Conservation (phyloP, 208 protist genomes). For the Acanthamoeba rhysodes region DNA sequence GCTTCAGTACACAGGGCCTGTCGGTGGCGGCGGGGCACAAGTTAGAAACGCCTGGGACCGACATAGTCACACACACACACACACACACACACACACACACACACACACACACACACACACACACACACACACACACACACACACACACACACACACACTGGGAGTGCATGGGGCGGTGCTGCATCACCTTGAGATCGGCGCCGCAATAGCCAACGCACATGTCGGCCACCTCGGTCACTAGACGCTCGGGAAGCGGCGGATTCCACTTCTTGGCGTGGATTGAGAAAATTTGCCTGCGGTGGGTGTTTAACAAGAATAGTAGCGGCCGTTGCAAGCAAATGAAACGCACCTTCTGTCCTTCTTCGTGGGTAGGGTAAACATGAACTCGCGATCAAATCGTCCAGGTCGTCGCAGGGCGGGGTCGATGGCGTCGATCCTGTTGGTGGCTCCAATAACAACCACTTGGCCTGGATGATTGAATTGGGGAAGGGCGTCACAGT, state of each 20-base stretch:
- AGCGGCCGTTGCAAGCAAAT: neutral
- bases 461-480: slow-evolving; percentile 79
- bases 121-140: neutral
- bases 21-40: neutral
- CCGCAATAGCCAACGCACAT: slow-evolving; percentile 87
- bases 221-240: slow-evolving; percentile 76
- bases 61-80: neutral
- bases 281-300: slow-evolving; percentile 77
- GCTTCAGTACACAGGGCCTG: slow-evolving; percentile 89
- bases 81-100: neutral
- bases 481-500: neutral
- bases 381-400: slow-evolving; percentile 92
- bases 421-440: slow-evolving; percentile 91
- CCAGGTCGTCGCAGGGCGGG: slow-evolving; percentile 92
- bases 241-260: slow-evolving; percentile 69
- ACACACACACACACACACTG: neutral
- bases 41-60: neutral
- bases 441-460: slow-evolving; percentile 93
- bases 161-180: neutral
- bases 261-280: slow-evolving; percentile 87
- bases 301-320: neutral
- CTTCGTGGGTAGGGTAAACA: slow-evolving; percentile 87
- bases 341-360: slow-evolving; percentile 32
- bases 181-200: slow-evolving; percentile 87
- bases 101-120: neutral